A percentile compares a stretch with the other conserved stretches of the same genome.
These are phyloP conservation scores for Eucalyptus melliodora DNA, from an alignment of 345 rosid genomes.

Conservation along the genomic window DNA sequence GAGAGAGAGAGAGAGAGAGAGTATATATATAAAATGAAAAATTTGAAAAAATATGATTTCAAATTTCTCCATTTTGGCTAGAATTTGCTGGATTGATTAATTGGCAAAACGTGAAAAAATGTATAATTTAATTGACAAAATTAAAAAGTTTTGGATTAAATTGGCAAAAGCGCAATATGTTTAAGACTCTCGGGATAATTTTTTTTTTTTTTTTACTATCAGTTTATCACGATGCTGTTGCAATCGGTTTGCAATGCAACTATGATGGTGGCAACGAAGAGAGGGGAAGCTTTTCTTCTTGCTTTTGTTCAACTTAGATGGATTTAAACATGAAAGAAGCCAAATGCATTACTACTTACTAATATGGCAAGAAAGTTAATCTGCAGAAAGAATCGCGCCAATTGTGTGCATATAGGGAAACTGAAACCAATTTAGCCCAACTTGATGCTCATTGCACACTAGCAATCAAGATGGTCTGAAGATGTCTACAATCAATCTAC, in stretches of 20 bases:
- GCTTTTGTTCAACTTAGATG: background rate
- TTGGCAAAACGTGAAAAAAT: no score
- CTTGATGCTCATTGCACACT: background rate
- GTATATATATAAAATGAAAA: no score
- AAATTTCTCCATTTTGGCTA: no score
- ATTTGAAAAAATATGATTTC: no score
- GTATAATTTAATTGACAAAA: no score
- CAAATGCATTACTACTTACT: background rate
- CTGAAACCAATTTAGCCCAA: background rate
- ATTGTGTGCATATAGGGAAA: background rate
- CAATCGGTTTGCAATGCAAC: background rate
- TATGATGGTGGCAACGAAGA: background rate
- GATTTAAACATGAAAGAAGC: background rate
- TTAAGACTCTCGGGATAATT: no score
- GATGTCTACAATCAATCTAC: background rate
- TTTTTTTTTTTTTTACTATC: background rate
- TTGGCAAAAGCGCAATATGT: fast-evolving
- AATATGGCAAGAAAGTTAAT: background rate
- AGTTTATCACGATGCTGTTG: background rate
- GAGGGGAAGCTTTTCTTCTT: background rate
- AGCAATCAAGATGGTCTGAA: background rate
- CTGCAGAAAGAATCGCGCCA: background rate
- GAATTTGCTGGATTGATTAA: no score
- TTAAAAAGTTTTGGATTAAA: no score
- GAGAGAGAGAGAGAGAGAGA: no score